These are phyloP conservation scores for Erysimum cheiri DNA, from an alignment of 441 rosid genomes.

Conservation along the genomic window DNA sequence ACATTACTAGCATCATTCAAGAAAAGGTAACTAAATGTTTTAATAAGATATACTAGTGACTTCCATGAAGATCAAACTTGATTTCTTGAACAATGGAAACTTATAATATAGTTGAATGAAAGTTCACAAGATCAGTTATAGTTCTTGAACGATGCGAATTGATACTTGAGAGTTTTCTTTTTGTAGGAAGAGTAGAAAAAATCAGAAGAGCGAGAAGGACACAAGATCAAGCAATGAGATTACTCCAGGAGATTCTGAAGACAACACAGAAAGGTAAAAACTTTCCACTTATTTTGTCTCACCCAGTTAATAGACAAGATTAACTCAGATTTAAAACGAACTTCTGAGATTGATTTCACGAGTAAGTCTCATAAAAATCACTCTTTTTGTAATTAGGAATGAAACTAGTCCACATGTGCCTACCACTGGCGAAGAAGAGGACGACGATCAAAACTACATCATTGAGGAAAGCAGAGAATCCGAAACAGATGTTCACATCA, in stretches of 20 bases:
- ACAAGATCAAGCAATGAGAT: constrained; percentile 38
- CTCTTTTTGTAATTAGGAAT: constrained; percentile 29
- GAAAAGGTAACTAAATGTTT: constrained; percentile 55
- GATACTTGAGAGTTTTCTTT: background rate
- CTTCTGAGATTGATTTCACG: constrained; percentile 19
- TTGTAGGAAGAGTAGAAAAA: constrained; percentile 35
- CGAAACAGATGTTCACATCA: constrained; percentile 39
- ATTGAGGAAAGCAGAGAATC: constrained; percentile 44
- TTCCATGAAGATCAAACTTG: constrained; percentile 10
- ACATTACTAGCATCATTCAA: constrained; percentile 63
- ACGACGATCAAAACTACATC: constrained; percentile 33
- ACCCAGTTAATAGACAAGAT: constrained; percentile 10
- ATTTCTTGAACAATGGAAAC: constrained; percentile 20
- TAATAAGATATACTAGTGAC: background rate
- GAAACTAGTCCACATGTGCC: constrained; percentile 28
- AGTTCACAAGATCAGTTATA: too few relatives aligned
- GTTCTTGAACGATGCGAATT: constrained; percentile 18
- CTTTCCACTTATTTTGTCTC: background rate
- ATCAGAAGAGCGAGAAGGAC: constrained; percentile 39
- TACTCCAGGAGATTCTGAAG: constrained; percentile 40
- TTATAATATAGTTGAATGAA: background rate
- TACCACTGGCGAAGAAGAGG: constrained; percentile 31
- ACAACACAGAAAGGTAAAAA: constrained; percentile 53
- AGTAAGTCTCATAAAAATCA: constrained; percentile 9
- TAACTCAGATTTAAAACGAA: constrained; percentile 30